phyloP scores from a whole-genome alignment of 1,284 basidiomycete species.

The Pseudozyma sp. region DNA sequence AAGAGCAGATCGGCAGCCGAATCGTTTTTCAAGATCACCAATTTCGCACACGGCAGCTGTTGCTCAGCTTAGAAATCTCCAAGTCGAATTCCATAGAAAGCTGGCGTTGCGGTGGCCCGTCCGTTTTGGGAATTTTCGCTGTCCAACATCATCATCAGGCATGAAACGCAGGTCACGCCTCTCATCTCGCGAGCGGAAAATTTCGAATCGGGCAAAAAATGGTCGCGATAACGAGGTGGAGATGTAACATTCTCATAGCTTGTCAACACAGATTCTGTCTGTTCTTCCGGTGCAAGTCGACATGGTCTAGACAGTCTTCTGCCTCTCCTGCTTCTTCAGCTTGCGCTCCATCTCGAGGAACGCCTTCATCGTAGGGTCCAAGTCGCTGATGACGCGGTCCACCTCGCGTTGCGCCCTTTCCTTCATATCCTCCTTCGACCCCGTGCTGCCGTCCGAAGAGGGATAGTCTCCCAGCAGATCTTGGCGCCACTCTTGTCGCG shows the following conservation, averaged over 20 bases:
- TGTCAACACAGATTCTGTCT: too few relatives aligned
- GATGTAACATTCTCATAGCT: too few relatives aligned
- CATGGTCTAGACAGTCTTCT: slow-evolving; percentile 6
- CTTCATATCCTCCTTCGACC: slow-evolving; percentile 14
- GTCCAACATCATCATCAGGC: slow-evolving; percentile 14
- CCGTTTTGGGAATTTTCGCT: background rate
- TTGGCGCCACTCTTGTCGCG: slow-evolving; percentile 76
- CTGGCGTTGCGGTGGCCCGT: slow-evolving; percentile 4
- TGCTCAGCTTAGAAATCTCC: too few relatives aligned
- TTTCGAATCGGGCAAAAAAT: background rate
- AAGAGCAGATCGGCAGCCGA: too few relatives aligned
- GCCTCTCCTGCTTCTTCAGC: slow-evolving; percentile 53
- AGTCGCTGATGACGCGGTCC: slow-evolving; percentile 41
- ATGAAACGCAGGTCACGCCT: background rate
- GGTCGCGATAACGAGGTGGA: too few relatives aligned
- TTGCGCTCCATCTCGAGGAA: slow-evolving; percentile 65
- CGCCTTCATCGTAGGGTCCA: slow-evolving; percentile 63
- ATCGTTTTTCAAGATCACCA: too few relatives aligned
- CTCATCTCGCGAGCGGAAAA: background rate
- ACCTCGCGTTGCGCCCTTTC: slow-evolving; percentile 51
- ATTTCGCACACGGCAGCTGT: too few relatives aligned
- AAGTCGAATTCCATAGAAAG: slow-evolving; percentile 15
- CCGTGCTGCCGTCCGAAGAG: slow-evolving; percentile 2
- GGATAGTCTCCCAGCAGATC: slow-evolving; percentile 69
- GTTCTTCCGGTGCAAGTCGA: too few relatives aligned